phyloP scores from a whole-genome alignment of 345 rosid genomes.

The Pugionium dolabratum region DNA sequence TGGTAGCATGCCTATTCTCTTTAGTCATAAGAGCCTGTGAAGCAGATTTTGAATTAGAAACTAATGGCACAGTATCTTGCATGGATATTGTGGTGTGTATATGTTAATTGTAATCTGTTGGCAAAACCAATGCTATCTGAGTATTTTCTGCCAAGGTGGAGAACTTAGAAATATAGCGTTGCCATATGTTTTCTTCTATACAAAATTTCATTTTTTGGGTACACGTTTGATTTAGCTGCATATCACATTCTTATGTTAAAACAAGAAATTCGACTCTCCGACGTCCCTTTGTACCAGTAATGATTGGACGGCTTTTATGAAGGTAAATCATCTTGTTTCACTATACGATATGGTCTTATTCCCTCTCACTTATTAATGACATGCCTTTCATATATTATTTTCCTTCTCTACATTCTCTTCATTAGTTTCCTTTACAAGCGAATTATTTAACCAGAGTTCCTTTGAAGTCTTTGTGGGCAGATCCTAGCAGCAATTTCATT shows the following conservation, averaged over 20 bases:
- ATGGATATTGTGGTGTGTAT: constrained; percentile 9
- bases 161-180: neutral
- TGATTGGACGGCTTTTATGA: constrained; percentile 88
- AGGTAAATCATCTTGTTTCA: constrained; percentile 48
- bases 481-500: neutral
- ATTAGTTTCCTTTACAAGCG: neutral
- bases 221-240: constrained; percentile 3
- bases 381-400: constrained; percentile 19
- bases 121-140: constrained; percentile 21
- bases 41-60: neutral
- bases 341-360: constrained; percentile 11
- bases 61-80: neutral
- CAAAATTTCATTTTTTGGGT: constrained; percentile 6
- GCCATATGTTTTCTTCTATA: constrained; percentile 9
- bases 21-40: constrained; percentile 17
- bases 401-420: constrained; percentile 20
- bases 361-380: constrained; percentile 5
- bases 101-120: constrained; percentile 27
- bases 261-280: constrained; percentile 93
- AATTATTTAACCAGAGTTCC: constrained; percentile 13
- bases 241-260: constrained; percentile 35
- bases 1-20: constrained; percentile 18
- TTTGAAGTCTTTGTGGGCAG: constrained; percentile 12
- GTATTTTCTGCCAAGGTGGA: neutral
- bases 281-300: constrained; percentile 64